These are phyloP conservation scores for Tetracentron sinense DNA, from an alignment of 164 flowering plant species.

Conservation along the genomic window DNA sequence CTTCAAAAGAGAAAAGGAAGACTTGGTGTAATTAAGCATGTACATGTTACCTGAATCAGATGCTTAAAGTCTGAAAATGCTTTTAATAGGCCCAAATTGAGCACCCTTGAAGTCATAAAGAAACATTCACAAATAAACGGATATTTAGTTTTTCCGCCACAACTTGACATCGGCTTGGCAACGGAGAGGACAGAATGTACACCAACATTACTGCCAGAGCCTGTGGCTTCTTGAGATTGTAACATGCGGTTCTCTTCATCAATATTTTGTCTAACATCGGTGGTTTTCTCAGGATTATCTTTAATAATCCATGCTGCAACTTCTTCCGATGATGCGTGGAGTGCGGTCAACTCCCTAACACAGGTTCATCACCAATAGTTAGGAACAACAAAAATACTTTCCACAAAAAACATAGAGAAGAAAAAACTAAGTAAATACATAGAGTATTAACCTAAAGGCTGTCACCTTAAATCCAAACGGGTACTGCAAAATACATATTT, in stretches of 20 bases:
- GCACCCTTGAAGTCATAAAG: slow-evolving; percentile 97
- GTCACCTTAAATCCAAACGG: slow-evolving; percentile 76
- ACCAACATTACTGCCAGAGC: slow-evolving; percentile 46
- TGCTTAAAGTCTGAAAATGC: slow-evolving; percentile 91
- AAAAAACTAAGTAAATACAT: not conserved
- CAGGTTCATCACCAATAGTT: slow-evolving; percentile 14
- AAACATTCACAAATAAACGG: slow-evolving; percentile 94
- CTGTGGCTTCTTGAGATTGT: slow-evolving; percentile 70
- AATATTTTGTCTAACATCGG: slow-evolving; percentile 20
- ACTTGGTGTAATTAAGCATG: too few species aligned
- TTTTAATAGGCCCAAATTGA: slow-evolving; percentile 85
- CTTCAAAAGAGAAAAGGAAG: not conserved
- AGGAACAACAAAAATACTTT: slow-evolving; percentile 11
- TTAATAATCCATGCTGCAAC: slow-evolving; percentile 61
- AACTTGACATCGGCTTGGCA: slow-evolving; percentile 34
- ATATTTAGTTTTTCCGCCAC: slow-evolving; percentile 46
- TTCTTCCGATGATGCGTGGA: slow-evolving; percentile 97
- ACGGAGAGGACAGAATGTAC: slow-evolving; percentile 25
- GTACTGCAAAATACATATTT: slow-evolving; percentile 58
- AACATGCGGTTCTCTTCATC: slow-evolving; percentile 54
- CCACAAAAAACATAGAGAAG: not conserved
- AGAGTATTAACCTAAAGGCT: not conserved
- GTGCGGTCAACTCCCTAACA: slow-evolving; percentile 79
- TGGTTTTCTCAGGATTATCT: slow-evolving; percentile 26
- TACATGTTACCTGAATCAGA: slow-evolving; percentile 71